A percentile compares a stretch with the other conserved stretches of the same genome.
These are phyloP conservation scores for Leccinum sublutescens DNA, from an alignment of 768 basidiomycete species.

Conservation along the genomic window DNA sequence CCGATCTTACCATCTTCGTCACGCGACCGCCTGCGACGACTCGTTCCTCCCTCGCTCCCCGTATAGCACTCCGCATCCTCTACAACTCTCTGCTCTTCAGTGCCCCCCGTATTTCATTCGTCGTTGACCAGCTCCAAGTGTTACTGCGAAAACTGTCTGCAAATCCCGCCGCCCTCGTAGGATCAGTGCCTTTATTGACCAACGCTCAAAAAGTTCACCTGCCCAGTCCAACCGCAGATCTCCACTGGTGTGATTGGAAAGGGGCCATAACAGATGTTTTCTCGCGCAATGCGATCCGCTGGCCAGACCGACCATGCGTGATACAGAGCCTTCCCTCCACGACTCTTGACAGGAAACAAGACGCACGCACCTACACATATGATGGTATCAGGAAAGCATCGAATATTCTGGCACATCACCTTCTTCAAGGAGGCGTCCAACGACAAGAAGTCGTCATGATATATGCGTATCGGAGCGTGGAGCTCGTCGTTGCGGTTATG, in stretches of 20 bases:
- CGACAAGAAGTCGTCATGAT: slow-evolving; percentile 98
- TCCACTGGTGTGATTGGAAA: slow-evolving; percentile 97
- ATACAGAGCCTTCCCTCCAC: slow-evolving; percentile 65
- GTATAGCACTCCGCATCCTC: slow-evolving; percentile 75
- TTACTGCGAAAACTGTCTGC: slow-evolving; percentile 70
- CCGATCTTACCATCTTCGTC: slow-evolving; percentile 92
- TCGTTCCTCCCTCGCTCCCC: slow-evolving; percentile 68
- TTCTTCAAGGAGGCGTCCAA: slow-evolving; percentile 81
- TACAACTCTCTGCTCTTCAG: slow-evolving; percentile 97
- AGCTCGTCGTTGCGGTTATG: slow-evolving; percentile 96
- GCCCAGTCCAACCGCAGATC: slow-evolving; percentile 81
- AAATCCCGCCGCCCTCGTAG: slow-evolving; percentile 68
- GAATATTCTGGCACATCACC: slow-evolving; percentile 87
- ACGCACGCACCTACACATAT: slow-evolving; percentile 70
- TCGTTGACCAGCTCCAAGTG: slow-evolving; percentile 83
- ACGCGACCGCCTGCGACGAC: slow-evolving; percentile 67
- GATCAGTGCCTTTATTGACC: slow-evolving; percentile 79
- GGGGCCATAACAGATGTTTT: slow-evolving; percentile 97
- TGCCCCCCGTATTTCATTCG: slow-evolving; percentile 65
- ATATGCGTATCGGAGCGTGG: slow-evolving; percentile 93
- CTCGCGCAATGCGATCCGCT: slow-evolving; percentile 74
- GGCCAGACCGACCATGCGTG: slow-evolving; percentile 86
- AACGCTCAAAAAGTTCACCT: slow-evolving; percentile 64
- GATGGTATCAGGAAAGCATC: slow-evolving; percentile 76
- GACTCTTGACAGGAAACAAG: slow-evolving; percentile 42